Evolutionary conservation across 2,329 filamentous ascomycete species (phyloP), one percentile per base, ranked within the genome.

Genomic region (Verticillium albo-atrum): DNA sequence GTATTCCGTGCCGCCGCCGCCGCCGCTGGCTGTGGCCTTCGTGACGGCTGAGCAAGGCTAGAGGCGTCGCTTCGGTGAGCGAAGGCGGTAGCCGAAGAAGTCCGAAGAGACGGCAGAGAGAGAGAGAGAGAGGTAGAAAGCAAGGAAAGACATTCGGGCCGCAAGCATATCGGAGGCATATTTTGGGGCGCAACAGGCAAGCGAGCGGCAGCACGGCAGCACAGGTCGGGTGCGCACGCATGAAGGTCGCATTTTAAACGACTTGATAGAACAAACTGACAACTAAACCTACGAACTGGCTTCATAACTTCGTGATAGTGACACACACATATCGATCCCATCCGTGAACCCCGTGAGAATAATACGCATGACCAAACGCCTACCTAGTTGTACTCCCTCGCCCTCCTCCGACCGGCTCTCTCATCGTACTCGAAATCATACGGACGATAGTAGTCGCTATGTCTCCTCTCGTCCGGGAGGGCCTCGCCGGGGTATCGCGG

Each of bases 31-130:
- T 20, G 20, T 50, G 42, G n/a, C 20, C 20, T n/a, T 20, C 20
- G 20, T 50, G 42, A 50, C 42, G 5, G 20, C 42, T 9, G 42
- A 23, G 6, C 20, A 9, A 23, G 42, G 42, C 42, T 50, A 50
- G 42, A 50, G 42, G n/a, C 42, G 20, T 50, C 42, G 35, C n/a
- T 3, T n/a, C 35, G 15, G 35, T 17, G 35, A 6, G 17, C 35
- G 42, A 50, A 23, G 42, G 27, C 60, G 58, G 5, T 28, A 50
- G 37, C 60, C 55, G 6, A 54, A 58, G 17, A 25, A 60, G 37
- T n/a, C 14, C 30, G 30, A 9, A 32, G 9, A 32, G 30, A 32
- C 30, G 1, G 30, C 9, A 9, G 30, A 14, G 62, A 55, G 37
- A 47, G 27, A 23, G 54, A 55, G 6, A n/a, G n/a, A n/a, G n/a